Evolutionary conservation across 2,329 filamentous ascomycete species (phyloP).

Genomic region (Aspergillus luchuensis): DNA sequence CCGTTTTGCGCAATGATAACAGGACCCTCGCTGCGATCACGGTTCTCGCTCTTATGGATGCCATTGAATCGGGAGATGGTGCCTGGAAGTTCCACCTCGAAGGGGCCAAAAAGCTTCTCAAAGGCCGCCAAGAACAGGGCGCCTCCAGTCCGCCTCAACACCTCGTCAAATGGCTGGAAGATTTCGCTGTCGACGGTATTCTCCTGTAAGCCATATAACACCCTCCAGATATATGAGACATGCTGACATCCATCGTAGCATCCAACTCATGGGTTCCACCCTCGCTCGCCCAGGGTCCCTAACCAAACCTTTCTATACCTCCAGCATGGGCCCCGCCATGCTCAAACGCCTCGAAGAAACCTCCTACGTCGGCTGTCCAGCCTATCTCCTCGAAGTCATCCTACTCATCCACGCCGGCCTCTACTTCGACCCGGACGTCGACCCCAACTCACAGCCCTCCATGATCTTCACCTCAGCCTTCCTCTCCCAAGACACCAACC

Average conservation of each 20-base stretch:
- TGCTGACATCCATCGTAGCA: constrained; percentile 16
- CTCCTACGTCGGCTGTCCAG: constrained; percentile 45
- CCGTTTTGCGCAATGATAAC: constrained; percentile 41
- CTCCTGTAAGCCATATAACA: constrained; percentile 33
- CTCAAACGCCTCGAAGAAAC: constrained; percentile 45
- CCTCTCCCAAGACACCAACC: constrained; percentile 30
- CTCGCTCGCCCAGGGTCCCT: constrained; percentile 43
- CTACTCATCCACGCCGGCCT: constrained; percentile 44
- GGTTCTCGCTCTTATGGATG: constrained; percentile 53
- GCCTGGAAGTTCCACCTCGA: constrained; percentile 56
- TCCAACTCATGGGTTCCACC: constrained; percentile 47
- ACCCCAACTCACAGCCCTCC: constrained; percentile 29
- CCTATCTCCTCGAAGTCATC: constrained; percentile 44
- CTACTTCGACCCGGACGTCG: constrained; percentile 33
- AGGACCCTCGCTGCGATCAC: constrained; percentile 50
- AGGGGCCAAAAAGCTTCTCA: constrained; percentile 52
- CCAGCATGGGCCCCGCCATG: constrained; percentile 37
- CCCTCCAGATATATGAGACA: neutral
- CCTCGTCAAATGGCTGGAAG: constrained; percentile 38
- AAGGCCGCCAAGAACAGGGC: constrained; percentile 35
- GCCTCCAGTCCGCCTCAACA: constrained; percentile 18
- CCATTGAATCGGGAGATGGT: constrained; percentile 54
- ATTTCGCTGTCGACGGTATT: constrained; percentile 42
- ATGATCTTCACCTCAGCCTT: constrained; percentile 31
- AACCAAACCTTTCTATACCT: constrained; percentile 42